Conservation (phyloP, 352 stramenopile species). For the Bremia lactucae region DNA sequence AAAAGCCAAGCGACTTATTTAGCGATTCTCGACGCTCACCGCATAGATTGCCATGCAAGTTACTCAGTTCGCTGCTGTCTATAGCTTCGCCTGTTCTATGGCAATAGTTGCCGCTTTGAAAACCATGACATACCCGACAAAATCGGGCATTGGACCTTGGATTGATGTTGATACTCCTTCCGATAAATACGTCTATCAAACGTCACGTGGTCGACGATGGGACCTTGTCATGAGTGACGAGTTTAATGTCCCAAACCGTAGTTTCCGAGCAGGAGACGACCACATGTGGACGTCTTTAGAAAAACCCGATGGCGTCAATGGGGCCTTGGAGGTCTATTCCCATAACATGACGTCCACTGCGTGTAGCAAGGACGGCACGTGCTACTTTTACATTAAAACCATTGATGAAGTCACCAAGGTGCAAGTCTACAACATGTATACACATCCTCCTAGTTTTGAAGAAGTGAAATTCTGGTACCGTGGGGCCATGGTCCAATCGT, state of each 20-base stretch:
- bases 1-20: no score
- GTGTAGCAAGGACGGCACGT: conserved; percentile 30
- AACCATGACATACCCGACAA: conserved; percentile 26
- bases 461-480: conserved; percentile 41
- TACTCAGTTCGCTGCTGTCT: conserved; percentile 1
- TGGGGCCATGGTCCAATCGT: conserved; percentile 87
- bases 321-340: conserved; percentile 88
- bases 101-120: conserved; percentile 5
- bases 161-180: conserved; percentile 41
- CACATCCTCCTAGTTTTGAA: conserved; percentile 29
- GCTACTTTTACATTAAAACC: conserved; percentile 41
- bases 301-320: conserved; percentile 59
- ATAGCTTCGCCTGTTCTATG: conserved; percentile 3
- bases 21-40: no score
- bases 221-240: conserved; percentile 63
- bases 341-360: conserved; percentile 52
- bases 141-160: conserved; percentile 37
- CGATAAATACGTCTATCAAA: conserved; percentile 21
- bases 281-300: conserved; percentile 83
- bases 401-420: conserved; percentile 23
- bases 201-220: conserved; percentile 40
- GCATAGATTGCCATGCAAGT: conserved; percentile 9
- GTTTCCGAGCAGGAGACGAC: conserved; percentile 81
- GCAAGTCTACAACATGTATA: conserved; percentile 53
- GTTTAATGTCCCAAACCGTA: conserved; percentile 44